phyloP scores from a whole-genome alignment of 768 basidiomycete species.

The Mycena venus region DNA sequence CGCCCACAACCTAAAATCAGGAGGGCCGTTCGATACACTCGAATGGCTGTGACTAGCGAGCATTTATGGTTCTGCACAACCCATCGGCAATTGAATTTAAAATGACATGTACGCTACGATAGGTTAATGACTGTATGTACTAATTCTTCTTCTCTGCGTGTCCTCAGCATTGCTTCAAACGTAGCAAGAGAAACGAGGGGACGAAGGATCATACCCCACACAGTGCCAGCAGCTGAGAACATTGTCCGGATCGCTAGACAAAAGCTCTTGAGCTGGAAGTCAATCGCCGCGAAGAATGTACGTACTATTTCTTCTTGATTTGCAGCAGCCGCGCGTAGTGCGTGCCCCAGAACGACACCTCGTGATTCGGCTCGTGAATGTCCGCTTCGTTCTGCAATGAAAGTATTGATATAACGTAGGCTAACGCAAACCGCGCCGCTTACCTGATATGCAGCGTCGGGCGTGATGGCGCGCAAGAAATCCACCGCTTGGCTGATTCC shows the following conservation, averaged over 20 bases:
- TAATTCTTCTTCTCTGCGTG: too few species aligned
- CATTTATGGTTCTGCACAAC: too few species aligned
- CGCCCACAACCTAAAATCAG: too few species aligned
- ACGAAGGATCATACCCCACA: constrained; percentile 33
- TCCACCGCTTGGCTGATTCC: constrained; percentile 35
- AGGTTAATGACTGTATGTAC: not conserved
- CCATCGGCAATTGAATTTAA: too few species aligned
- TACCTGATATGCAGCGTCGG: constrained; percentile 43
- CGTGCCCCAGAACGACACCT: constrained; percentile 45
- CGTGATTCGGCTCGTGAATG: constrained; percentile 44
- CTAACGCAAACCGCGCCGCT: not conserved
- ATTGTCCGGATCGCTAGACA: constrained; percentile 39
- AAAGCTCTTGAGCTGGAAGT: not conserved
- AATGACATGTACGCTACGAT: too few species aligned
- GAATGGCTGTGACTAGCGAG: too few species aligned
- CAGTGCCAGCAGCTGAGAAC: constrained; percentile 47
- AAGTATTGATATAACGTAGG: not conserved
- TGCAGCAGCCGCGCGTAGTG: constrained; percentile 39
- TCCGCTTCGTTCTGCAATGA: constrained; percentile 44
- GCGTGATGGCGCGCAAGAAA: constrained; percentile 41
- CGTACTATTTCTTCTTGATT: constrained; percentile 47
- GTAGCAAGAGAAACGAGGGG: constrained; percentile 30
- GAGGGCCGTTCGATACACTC: too few species aligned
- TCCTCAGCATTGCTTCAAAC: not conserved
- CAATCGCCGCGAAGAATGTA: not conserved